Evolutionary conservation across 805 yeast species (phyloP), one percentile per base, ranked within the genome.

Genomic region (Komagataella mondaviorum): DNA sequence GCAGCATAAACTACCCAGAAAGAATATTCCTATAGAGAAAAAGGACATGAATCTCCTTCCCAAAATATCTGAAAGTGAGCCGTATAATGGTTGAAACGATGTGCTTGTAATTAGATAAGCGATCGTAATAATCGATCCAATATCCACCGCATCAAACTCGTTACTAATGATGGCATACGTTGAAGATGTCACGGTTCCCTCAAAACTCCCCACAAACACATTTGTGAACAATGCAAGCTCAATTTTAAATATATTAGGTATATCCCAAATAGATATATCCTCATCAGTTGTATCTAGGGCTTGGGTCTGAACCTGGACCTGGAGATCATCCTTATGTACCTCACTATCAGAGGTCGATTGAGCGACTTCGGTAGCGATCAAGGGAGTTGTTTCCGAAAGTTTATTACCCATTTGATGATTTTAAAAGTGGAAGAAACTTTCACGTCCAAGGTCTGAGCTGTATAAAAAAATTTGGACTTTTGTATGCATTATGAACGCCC

Each of bases 31-130:
- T 18, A 62, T 59, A 18, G 72, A 67, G 45, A 65, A 23, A 60
- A 59, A 48, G 57, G 67, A 55, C 48, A 73, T 55, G 8, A 63
- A 56, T 56, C 70, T 72, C 49, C 82, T 63, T 1, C 82, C 81
- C 56, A 75, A 77, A 5, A 77, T 75, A 53, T 77, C 80, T 0
- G 80, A 74, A 7, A 77, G 59, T 53, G 75, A 75, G 16, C 82
- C 82, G 56, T 72, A 77, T 4, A 77, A 61, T 3, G 81, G 81
- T 57, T 77, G 82, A 55, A 76, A 75, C 2, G 80, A 66, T 0
- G 73, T 68, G 3, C 70, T 62, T 3, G 74, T 67, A 47, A 71
- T 62, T 44, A 71, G 54, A 51, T 71, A 71, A 1, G 72, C 66
- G 3, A 73, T 66, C 2, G 75, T 69, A 44, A 71, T 68, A 73